Evolutionary conservation across 768 basidiomycete genomes (phyloP).

Genomic region (Daedaleopsis sinensis): DNA sequence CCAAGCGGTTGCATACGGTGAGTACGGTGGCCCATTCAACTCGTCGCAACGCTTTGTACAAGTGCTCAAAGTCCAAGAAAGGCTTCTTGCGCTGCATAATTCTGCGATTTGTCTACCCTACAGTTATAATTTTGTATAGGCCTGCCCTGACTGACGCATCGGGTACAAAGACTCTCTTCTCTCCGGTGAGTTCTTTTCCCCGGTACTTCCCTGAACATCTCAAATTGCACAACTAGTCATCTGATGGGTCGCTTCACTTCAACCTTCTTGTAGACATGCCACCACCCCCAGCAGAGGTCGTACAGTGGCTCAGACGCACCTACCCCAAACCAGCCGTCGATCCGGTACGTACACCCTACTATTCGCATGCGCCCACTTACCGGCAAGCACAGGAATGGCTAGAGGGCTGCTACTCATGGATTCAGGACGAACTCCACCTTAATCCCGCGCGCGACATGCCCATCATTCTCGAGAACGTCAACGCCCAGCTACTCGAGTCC

Average conservation of each 20-base stretch:
- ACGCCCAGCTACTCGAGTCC: slow-evolving; percentile 72
- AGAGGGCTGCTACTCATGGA: slow-evolving; percentile 69
- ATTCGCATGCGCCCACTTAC: neutral
- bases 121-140: neutral
- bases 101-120: too few species aligned
- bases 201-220: neutral
- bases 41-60: too few species aligned
- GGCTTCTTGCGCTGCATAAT: too few species aligned
- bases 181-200: slow-evolving; percentile 4
- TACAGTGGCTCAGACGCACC: slow-evolving; percentile 53
- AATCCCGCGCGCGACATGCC: slow-evolving; percentile 51
- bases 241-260: neutral
- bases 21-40: too few species aligned
- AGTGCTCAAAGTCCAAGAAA: too few species aligned
- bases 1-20: too few species aligned
- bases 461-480: slow-evolving; percentile 56
- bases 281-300: slow-evolving; percentile 36
- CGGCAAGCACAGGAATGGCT: slow-evolving; percentile 68
- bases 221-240: neutral
- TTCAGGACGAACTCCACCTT: slow-evolving; percentile 49
- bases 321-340: slow-evolving; percentile 70
- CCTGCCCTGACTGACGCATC: neutral
- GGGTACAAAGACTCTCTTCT: neutral
- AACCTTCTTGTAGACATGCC: slow-evolving; percentile 24
- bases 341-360: slow-evolving; percentile 43